These are phyloP conservation scores for Leccinum solheimii DNA, from an alignment of 1,284 basidiomycete species.

Conservation along the genomic window DNA sequence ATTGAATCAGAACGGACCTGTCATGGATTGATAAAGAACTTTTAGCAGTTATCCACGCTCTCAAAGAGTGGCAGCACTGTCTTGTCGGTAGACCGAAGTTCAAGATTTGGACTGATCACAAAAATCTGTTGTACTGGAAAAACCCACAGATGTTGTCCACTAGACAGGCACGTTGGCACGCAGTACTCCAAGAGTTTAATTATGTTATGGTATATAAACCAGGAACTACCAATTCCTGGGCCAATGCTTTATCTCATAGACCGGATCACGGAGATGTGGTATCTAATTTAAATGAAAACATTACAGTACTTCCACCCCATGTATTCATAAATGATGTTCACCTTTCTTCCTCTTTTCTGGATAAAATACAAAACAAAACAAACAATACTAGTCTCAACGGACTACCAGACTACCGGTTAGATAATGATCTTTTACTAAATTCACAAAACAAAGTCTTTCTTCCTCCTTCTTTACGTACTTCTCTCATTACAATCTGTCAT, in stretches of 20 bases:
- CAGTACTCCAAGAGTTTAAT: background rate
- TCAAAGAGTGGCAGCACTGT: too few relatives aligned
- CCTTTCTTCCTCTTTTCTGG: background rate
- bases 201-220: background rate
- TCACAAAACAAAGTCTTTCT: background rate
- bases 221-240: background rate
- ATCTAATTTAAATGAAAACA: background rate
- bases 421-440: background rate
- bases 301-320: background rate
- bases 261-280: background rate
- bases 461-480: too few relatives aligned
- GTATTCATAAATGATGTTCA: background rate
- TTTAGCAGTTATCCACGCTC: too few relatives aligned
- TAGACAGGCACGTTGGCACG: background rate
- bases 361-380: background rate
- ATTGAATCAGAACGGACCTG: too few relatives aligned
- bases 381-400: too few relatives aligned
- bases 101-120: too few relatives aligned
- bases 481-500: too few relatives aligned
- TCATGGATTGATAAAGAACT: too few relatives aligned
- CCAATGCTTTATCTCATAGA: background rate
- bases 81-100: too few relatives aligned
- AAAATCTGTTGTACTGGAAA: too few relatives aligned
- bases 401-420: background rate
- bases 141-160: too few relatives aligned